Base-by-base conservation (phyloP, 2,329 filamentous ascomycete species). In the Fusarium piperis region DNA sequence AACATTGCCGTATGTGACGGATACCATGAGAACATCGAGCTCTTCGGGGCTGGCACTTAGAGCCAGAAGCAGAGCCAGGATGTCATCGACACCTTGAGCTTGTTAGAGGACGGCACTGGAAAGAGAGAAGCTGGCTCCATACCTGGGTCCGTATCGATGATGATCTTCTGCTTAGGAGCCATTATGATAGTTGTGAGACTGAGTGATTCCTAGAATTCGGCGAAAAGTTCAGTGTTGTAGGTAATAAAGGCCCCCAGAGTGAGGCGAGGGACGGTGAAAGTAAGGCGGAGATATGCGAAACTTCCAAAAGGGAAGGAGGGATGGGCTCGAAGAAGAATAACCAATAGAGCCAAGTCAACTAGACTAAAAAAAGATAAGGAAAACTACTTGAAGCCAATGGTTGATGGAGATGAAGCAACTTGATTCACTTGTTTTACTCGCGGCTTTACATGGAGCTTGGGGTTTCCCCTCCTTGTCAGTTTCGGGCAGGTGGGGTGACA, bases 141-240 rank as follows among this genome's bases (percentile, higher is more conserved):
- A 93, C 95, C 84, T 74, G 95, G 95, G 80, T 98, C 96, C 3
- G 95, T 98, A 79, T 99, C 96, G 77, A 99, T 96, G 77, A 99
- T 98, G 74, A 99, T 91, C 77, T 92, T 91, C 76, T 89, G 90
- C 75, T 89, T 90, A 30, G 91, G 88, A 62, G 89, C 86, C 91
- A 93, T 73, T n/a, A 56, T 73, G 15, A 33, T 35, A 28, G 20
- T 18, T 61, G 48, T 46, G 18, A n/a, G 59, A 39, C 12, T 12
- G 39, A 62, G 20, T 26, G 26, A n/a, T 64, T 48, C 28, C n/a
- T 56, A 33, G 6, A 48, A 48, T 32, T 26, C 12, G 53, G 8
- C 30, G 16, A 18, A 56, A 56, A 9, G 53, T 30, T 32, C n/a
- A 32, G 26, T 13, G 16, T 51, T 51, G 23, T 15, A 30, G 46